Conservation (phyloP, 495 filamentous ascomycete species). For the Achaetomiella virescens region DNA sequence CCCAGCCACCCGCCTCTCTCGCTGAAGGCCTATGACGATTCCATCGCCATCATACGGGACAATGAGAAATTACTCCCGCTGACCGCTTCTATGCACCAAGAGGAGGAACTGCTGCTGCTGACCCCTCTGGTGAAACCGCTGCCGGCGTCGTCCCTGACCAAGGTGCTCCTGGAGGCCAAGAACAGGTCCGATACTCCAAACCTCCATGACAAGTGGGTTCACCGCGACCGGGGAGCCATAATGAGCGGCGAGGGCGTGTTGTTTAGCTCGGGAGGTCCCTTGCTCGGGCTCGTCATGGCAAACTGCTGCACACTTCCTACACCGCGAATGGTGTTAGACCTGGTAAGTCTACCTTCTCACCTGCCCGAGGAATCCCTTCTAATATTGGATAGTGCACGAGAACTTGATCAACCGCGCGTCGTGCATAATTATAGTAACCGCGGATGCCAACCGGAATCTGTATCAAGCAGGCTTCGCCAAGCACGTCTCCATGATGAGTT, state of each 20-base stretch:
- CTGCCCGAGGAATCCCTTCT: slow-evolving; percentile 1
- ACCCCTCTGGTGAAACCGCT: slow-evolving; percentile 83
- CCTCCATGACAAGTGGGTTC: slow-evolving; percentile 48
- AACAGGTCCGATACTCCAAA: slow-evolving; percentile 40
- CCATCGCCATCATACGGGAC: slow-evolving; percentile 81
- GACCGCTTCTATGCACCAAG: slow-evolving; percentile 66
- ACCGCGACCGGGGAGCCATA: slow-evolving; percentile 59
- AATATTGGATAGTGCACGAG: slow-evolving; percentile 57
- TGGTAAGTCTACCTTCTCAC: slow-evolving; percentile 27
- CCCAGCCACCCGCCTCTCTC: slow-evolving; percentile 72
- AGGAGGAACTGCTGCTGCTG: slow-evolving; percentile 74
- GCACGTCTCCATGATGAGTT: slow-evolving; percentile 88
- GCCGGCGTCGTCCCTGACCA: slow-evolving; percentile 68
- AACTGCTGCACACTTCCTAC: slow-evolving; percentile 84
- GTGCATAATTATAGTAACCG: slow-evolving; percentile 79
- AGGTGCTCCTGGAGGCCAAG: slow-evolving; percentile 43
- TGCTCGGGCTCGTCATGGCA: slow-evolving; percentile 71
- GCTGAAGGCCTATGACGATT: slow-evolving; percentile 74
- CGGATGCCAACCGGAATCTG: slow-evolving; percentile 82
- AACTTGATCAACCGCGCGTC: slow-evolving; percentile 80
- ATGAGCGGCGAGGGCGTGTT: slow-evolving; percentile 87
- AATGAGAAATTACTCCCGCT: slow-evolving; percentile 72
- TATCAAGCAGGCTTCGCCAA: slow-evolving; percentile 91
- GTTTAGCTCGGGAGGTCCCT: slow-evolving; percentile 74
- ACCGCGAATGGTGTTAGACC: slow-evolving; percentile 84